These are phyloP conservation scores for Dissophora ornata DNA, from an alignment of 192 early-diverging fungal genomes.

Conservation along the genomic window DNA sequence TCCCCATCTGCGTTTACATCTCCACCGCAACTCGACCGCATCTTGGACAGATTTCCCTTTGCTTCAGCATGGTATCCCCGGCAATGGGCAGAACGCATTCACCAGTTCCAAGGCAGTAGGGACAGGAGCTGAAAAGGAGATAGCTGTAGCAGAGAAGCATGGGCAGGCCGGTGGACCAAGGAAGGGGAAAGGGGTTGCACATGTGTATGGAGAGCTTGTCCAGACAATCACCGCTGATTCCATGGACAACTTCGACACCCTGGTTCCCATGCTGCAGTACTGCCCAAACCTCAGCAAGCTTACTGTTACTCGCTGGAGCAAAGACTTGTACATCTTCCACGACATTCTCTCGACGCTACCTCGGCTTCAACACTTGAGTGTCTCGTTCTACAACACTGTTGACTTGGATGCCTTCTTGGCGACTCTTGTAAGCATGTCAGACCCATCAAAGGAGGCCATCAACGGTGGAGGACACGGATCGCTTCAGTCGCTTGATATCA, in stretches of 20 bases:
- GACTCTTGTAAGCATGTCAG: not conserved
- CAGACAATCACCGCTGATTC: conserved; percentile 26
- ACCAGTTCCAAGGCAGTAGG: not conserved
- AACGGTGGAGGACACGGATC: not conserved
- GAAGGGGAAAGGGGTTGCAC: not conserved
- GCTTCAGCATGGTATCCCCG: not conserved
- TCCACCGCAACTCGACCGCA: conserved; percentile 22
- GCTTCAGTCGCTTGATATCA: conserved; percentile 25
- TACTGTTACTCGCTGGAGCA: conserved; percentile 22
- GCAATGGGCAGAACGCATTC: not conserved
- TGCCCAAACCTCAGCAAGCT: conserved; percentile 29
- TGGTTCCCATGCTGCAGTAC: conserved; percentile 12
- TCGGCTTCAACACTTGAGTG: conserved; percentile 1
- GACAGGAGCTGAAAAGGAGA: not conserved
- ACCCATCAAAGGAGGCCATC: too few relatives aligned
- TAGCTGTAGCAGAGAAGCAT: too few relatives aligned
- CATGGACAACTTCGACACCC: conserved; percentile 27
- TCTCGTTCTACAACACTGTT: conserved; percentile 28
- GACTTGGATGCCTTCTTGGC: conserved; percentile 26
- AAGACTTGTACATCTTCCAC: conserved; percentile 8
- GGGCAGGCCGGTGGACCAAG: too few relatives aligned
- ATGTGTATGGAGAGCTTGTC: conserved; percentile 15
- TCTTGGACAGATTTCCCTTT: conserved; percentile 35
- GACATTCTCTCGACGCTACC: not conserved
- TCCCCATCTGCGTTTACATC: conserved; percentile 33